A percentile compares a stretch with the other conserved stretches of the same genome.
These are phyloP conservation scores for Saksenaea oblongispora DNA, from an alignment of 371 early-diverging fungal species.

Conservation along the genomic window DNA sequence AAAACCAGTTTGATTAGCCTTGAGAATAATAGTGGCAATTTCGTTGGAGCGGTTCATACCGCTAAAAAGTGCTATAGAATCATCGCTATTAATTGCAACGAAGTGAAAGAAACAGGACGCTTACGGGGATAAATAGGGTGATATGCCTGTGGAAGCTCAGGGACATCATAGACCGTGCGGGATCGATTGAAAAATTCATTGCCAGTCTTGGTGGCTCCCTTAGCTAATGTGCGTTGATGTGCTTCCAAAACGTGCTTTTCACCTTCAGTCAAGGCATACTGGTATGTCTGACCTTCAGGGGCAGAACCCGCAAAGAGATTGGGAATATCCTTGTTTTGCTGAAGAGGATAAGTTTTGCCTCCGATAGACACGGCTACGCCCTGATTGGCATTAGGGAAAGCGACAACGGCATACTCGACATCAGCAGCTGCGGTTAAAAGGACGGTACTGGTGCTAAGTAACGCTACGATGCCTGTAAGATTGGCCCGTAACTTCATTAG, in stretches of 20 bases:
- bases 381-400: conserved; percentile 24
- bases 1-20: conserved; percentile 37
- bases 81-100: not conserved
- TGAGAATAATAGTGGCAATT: conserved; percentile 53
- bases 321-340: conserved; percentile 6
- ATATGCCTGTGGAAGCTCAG: conserved; percentile 45
- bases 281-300: conserved; percentile 19
- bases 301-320: conserved; percentile 26
- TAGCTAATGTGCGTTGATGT: conserved; percentile 23
- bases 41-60: conserved; percentile 41
- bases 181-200: conserved; percentile 49
- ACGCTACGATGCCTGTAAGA: not conserved
- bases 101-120: not conserved
- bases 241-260: conserved; percentile 11
- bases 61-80: conserved; percentile 24
- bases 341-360: conserved; percentile 18
- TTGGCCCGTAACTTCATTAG: not conserved
- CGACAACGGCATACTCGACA: conserved; percentile 27
- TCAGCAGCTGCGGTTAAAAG: not conserved
- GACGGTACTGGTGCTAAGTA: not conserved
- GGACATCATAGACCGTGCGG: conserved; percentile 30
- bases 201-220: conserved; percentile 33
- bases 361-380: conserved; percentile 21
- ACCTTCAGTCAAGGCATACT: conserved; percentile 20
- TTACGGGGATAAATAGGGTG: conserved; percentile 32